Conservation (phyloP, 441 rosid species). For the Populus hybrid region DNA sequence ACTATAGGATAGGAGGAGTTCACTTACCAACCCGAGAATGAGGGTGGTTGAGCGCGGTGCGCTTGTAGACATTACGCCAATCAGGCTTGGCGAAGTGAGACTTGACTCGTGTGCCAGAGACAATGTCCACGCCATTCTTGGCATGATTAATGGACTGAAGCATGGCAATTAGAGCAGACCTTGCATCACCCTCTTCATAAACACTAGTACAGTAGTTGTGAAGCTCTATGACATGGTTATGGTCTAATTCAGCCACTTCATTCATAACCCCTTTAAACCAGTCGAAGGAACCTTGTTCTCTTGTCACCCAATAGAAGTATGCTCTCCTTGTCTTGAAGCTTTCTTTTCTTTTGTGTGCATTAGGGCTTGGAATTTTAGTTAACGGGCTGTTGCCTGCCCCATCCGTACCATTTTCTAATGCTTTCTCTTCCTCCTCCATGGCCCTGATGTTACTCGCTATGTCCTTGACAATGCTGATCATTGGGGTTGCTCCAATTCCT, state of each 20-base stretch:
- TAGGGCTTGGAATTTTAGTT: slow-evolving; percentile 18
- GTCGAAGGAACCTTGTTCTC: slow-evolving; percentile 95
- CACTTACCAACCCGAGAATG: slow-evolving; percentile 65
- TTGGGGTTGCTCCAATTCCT: slow-evolving; percentile 96
- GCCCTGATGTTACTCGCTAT: slow-evolving; percentile 76
- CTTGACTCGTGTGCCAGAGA: slow-evolving; percentile 90
- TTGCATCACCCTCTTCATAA: slow-evolving; percentile 92
- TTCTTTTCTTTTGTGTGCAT: slow-evolving; percentile 38
- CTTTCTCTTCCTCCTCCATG: slow-evolving; percentile 30
- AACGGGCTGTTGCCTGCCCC: not conserved
- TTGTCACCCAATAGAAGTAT: slow-evolving; percentile 91
- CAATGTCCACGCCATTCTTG: slow-evolving; percentile 88
- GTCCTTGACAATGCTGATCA: slow-evolving; percentile 95
- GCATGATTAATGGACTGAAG: slow-evolving; percentile 85
- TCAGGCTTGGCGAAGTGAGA: slow-evolving; percentile 95
- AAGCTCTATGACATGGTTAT: slow-evolving; percentile 70
- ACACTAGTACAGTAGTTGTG: slow-evolving; percentile 96
- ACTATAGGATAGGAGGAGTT: not conserved
- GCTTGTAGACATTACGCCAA: slow-evolving; percentile 86
- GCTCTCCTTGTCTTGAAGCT: slow-evolving; percentile 71
- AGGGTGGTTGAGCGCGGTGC: slow-evolving; percentile 59
- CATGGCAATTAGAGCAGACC: slow-evolving; percentile 91
- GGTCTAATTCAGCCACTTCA: slow-evolving; percentile 82
- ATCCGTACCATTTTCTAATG: slow-evolving; percentile 31
- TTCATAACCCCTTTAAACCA: slow-evolving; percentile 98